phyloP scores from a whole-genome alignment of 2,329 filamentous ascomycete genomes.

The Colletotrichum caudatum region DNA sequence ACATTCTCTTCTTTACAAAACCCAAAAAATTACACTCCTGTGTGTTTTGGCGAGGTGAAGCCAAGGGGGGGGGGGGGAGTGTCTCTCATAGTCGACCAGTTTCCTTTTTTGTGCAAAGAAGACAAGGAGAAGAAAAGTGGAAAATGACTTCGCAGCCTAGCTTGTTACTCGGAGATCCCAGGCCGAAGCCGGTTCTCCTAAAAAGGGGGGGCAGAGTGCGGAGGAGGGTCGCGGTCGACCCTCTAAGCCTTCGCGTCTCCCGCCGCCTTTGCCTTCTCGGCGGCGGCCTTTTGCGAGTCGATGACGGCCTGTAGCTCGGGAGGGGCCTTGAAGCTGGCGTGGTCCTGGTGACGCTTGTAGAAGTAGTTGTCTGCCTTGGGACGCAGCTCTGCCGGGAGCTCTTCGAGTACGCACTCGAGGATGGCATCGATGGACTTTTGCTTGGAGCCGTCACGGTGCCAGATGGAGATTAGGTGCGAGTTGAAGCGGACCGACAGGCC shows the following conservation, averaged over 20 bases:
- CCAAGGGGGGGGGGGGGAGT: background rate
- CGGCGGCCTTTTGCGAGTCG: slow-evolving; percentile 66
- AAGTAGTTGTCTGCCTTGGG: slow-evolving; percentile 80
- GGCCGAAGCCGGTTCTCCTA: background rate
- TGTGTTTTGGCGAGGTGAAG: slow-evolving; percentile 12
- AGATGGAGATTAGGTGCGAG: slow-evolving; percentile 87
- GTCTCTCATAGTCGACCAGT: slow-evolving; percentile 2
- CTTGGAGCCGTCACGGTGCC: slow-evolving; percentile 90
- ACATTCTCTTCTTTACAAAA: slow-evolving; percentile 8
- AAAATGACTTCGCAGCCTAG: background rate
- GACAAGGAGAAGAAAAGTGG: background rate
- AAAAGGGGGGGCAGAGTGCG: slow-evolving; percentile 28
- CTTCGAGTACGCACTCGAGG: slow-evolving; percentile 77
- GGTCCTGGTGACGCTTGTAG: slow-evolving; percentile 92
- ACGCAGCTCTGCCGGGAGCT: slow-evolving; percentile 77
- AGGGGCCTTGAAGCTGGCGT: slow-evolving; percentile 81
- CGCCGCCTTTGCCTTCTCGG: slow-evolving; percentile 51
- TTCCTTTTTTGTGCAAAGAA: slow-evolving; percentile 33
- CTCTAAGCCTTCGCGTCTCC: slow-evolving; percentile 29
- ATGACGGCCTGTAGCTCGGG: slow-evolving; percentile 69
- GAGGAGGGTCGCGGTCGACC: slow-evolving; percentile 1
- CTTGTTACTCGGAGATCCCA: background rate
- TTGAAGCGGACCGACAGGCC: slow-evolving; percentile 91
- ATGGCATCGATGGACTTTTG: slow-evolving; percentile 82
- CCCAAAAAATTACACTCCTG: slow-evolving; percentile 24